These are phyloP conservation scores for Thermochaetoides thermophila DNA, from an alignment of 495 filamentous ascomycete genomes.

Conservation along the genomic window DNA sequence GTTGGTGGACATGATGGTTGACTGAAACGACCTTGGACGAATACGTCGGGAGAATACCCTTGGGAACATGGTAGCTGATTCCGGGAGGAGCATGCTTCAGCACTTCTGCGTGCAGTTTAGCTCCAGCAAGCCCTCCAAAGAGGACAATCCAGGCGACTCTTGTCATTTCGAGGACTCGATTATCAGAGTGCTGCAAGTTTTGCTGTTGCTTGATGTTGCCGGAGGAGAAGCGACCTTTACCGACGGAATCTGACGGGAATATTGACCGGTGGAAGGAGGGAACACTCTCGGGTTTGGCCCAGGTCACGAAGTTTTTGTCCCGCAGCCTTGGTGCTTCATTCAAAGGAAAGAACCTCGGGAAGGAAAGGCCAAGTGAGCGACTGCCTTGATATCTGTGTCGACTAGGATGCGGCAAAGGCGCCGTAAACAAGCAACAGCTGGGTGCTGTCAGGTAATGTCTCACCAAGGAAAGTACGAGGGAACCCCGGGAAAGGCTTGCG, in stretches of 20 bases:
- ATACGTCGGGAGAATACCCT: slow-evolving; percentile 5
- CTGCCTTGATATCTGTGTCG: slow-evolving; percentile 1
- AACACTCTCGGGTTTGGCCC: too few species aligned
- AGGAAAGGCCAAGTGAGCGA: too few species aligned
- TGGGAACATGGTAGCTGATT: slow-evolving; percentile 10
- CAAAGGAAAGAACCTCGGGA: background rate
- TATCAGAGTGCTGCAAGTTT: too few species aligned
- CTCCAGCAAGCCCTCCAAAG: background rate
- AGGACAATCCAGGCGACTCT: background rate
- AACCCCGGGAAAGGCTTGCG: background rate
- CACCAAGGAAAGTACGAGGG: slow-evolving; percentile 2
- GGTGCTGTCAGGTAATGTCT: background rate
- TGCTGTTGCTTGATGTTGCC: too few species aligned
- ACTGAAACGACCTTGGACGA: background rate
- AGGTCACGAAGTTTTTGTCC: too few species aligned
- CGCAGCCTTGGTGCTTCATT: too few species aligned
- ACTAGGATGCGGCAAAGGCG: too few species aligned
- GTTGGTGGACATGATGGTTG: slow-evolving; percentile 7
- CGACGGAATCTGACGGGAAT: too few species aligned
- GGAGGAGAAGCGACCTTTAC: too few species aligned
- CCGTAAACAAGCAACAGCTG: background rate
- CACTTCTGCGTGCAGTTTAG: slow-evolving; percentile 1
- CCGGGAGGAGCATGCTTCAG: slow-evolving; percentile 10
- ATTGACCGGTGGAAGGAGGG: too few species aligned
- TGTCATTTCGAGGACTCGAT: slow-evolving; percentile 5